A percentile compares a stretch with the other conserved stretches of the same genome.
phyloP scores from a whole-genome alignment of 1,284 basidiomycete genomes.

The Filobasidium uniguttulatum region DNA sequence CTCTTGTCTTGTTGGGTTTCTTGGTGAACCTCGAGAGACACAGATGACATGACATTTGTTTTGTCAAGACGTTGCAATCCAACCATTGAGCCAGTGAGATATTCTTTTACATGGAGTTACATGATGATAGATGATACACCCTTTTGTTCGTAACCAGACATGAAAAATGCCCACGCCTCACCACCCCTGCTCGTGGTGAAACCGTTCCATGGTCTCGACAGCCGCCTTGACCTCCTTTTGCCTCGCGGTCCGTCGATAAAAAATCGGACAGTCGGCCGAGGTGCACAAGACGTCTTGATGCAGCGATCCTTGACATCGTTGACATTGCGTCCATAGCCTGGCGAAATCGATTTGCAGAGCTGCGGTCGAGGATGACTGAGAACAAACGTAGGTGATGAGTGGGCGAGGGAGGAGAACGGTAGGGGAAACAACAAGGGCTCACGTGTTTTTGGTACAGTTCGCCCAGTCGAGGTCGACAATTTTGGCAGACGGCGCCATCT shows the following conservation, averaged over 20 bases:
- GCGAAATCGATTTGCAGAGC: constrained; percentile 77
- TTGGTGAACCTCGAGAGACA: too few species aligned
- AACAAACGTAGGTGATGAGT: background rate
- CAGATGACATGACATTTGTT: too few species aligned
- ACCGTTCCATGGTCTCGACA: constrained; percentile 60
- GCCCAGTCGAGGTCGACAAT: constrained; percentile 66
- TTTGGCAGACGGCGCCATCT: constrained; percentile 87
- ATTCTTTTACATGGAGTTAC: too few species aligned
- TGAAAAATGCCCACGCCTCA: too few species aligned
- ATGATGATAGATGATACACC: too few species aligned
- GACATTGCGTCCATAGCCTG: constrained; percentile 89
- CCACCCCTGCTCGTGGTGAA: constrained; percentile 44
- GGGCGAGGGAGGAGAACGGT: background rate
- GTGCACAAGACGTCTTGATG: constrained; percentile 96
- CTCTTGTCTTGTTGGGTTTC: too few species aligned
- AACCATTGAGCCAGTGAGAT: too few species aligned
- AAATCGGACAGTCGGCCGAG: constrained; percentile 94
- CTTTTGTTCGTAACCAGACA: too few species aligned
- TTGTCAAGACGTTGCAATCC: too few species aligned
- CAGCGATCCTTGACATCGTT: constrained; percentile 86
- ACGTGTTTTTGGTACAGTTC: constrained; percentile 87
- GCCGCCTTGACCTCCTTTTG: constrained; percentile 90
- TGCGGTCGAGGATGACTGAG: constrained; percentile 49
- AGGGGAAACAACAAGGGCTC: constrained; percentile 11
- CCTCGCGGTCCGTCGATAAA: constrained; percentile 91